These are phyloP conservation scores for Solanum appendiculatum DNA, from an alignment of 257 asterid species.

Conservation along the genomic window DNA sequence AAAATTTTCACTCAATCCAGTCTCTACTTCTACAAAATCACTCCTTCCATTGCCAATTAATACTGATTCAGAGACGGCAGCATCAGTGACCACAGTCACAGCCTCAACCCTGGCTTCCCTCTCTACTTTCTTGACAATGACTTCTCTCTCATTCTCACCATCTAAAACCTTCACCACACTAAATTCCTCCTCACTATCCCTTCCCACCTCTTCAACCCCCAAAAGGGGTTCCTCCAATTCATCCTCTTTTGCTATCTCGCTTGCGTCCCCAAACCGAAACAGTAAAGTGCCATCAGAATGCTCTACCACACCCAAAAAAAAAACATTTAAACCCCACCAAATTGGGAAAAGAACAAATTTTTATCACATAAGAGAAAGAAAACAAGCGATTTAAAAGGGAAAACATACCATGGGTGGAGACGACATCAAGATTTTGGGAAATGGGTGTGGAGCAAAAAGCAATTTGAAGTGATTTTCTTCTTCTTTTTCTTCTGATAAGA, in stretches of 20 bases:
- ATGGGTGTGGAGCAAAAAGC: slow-evolving; percentile 22
- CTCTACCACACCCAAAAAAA: slow-evolving; percentile 40
- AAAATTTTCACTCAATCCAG: neutral
- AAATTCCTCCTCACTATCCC: slow-evolving; percentile 13
- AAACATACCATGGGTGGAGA: slow-evolving; percentile 54
- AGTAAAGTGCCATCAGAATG: slow-evolving; percentile 64
- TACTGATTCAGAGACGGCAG: neutral
- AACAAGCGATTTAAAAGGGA: neutral
- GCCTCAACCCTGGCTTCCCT: slow-evolving; percentile 2
- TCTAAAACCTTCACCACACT: slow-evolving; percentile 22
- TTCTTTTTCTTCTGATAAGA: slow-evolving; percentile 7
- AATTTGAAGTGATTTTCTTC: slow-evolving; percentile 21
- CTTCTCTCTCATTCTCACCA: slow-evolving; percentile 19
- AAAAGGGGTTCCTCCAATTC: slow-evolving; percentile 21
- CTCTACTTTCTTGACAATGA: slow-evolving; percentile 12
- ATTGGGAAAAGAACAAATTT: neutral
- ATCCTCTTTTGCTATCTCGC: slow-evolving; percentile 28
- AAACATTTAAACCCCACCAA: slow-evolving; percentile 11
- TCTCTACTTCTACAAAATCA: slow-evolving; percentile 11
- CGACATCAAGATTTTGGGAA: slow-evolving; percentile 28
- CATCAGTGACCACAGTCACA: slow-evolving; percentile 13
- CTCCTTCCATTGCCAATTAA: neutral
- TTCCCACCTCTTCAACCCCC: slow-evolving; percentile 15
- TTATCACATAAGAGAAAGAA: neutral
- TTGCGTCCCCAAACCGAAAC: slow-evolving; percentile 76